Percentiles rank a stretch among this genome's conserved stretches.
Evolutionary conservation across 805 yeast species (phyloP).

Genomic region (Candida piceae): DNA sequence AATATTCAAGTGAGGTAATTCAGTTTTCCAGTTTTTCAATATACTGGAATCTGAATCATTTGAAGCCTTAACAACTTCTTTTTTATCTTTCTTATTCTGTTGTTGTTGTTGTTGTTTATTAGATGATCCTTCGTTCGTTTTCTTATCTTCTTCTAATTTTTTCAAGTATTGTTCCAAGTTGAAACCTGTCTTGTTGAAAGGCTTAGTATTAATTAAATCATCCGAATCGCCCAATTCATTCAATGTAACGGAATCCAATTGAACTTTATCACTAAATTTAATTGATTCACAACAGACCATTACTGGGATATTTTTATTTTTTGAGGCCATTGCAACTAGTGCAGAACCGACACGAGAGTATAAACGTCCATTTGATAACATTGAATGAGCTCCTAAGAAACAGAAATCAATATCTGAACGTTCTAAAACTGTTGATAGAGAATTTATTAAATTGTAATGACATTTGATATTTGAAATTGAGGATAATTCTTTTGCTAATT

Average conservation of each 20-base stretch:
- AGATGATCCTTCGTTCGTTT: conserved; percentile 7
- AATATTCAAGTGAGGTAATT: conserved; percentile 57
- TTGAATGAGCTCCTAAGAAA: conserved; percentile 94
- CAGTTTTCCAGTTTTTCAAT: conserved; percentile 54
- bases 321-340: conserved; percentile 85
- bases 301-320: conserved; percentile 85
- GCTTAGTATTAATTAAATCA: conserved; percentile 55
- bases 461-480: conserved; percentile 55
- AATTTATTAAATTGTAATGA: conserved; percentile 74
- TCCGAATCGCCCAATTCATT: conserved; percentile 86
- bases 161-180: conserved; percentile 60
- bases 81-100: conserved; percentile 22
- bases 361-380: conserved; percentile 89
- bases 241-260: conserved; percentile 89
- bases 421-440: conserved; percentile 73
- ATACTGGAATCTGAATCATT: conserved; percentile 33
- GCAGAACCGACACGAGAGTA: conserved; percentile 96
- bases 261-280: conserved; percentile 92
- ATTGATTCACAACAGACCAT: conserved; percentile 92
- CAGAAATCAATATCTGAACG: conserved; percentile 74
- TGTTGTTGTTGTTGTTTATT: conserved; percentile 25
- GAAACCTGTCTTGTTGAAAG: conserved; percentile 54
- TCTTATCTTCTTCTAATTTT: conserved; percentile 32
- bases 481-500: conserved; percentile 60
- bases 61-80: conserved; percentile 23